These are phyloP conservation scores for Boletus vinaceobasis DNA, from an alignment of 768 basidiomycete genomes.

Conservation along the genomic window DNA sequence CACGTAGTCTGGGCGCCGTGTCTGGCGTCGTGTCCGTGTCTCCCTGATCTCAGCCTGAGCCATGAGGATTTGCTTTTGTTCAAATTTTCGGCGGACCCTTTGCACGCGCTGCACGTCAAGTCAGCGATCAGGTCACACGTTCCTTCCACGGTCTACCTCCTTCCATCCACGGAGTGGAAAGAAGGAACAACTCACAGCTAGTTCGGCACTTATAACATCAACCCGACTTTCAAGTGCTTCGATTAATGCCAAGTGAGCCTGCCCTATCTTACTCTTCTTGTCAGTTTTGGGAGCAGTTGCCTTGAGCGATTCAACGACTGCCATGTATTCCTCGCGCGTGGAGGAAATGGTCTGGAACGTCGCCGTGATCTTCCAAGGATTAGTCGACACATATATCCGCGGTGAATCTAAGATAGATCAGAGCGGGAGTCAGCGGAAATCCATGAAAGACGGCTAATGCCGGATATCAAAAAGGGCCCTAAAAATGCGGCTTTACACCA, in stretches of 20 bases:
- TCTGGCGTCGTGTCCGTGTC: slow-evolving; percentile 73
- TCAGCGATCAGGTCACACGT: slow-evolving; percentile 21
- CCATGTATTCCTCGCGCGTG: slow-evolving; percentile 70
- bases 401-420: slow-evolving; percentile 66
- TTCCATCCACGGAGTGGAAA: slow-evolving; percentile 8
- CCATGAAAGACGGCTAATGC: slow-evolving; percentile 34
- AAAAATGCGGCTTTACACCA: slow-evolving; percentile 49
- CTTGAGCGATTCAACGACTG: slow-evolving; percentile 60
- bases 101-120: slow-evolving; percentile 57
- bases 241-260: slow-evolving; percentile 60
- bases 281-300: slow-evolving; percentile 41
- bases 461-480: slow-evolving; percentile 39
- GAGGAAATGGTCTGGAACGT: slow-evolving; percentile 71
- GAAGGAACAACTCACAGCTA: slow-evolving; percentile 53
- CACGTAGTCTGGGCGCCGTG: slow-evolving; percentile 76
- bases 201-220: slow-evolving; percentile 64
- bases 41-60: slow-evolving; percentile 77
- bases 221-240: slow-evolving; percentile 59
- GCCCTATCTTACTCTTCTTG: slow-evolving; percentile 58
- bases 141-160: slow-evolving; percentile 9
- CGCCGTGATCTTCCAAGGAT: slow-evolving; percentile 86
- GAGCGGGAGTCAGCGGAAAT: slow-evolving; percentile 32
- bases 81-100: slow-evolving; percentile 64
- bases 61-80: slow-evolving; percentile 59
- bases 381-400: slow-evolving; percentile 77